Conservation (phyloP, 2,329 filamentous ascomycete species). For the Apiospora pterosperma region DNA sequence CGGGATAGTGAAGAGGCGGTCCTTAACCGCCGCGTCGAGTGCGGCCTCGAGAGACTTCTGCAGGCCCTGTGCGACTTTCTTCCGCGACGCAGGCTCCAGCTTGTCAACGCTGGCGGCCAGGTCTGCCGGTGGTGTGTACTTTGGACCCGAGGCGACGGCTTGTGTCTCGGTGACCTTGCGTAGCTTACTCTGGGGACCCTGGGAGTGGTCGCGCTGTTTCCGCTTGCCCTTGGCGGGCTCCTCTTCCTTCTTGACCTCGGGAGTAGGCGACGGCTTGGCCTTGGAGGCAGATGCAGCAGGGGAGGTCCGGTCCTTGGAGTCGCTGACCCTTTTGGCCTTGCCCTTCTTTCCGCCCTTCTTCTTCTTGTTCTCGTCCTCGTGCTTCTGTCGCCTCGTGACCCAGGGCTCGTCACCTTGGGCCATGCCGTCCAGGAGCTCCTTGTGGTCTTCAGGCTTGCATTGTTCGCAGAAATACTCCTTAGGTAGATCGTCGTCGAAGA, state of each 20-base stretch:
- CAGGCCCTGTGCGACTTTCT: constrained; percentile 66
- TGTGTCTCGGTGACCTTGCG: constrained; percentile 55
- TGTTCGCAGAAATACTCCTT: constrained; percentile 90
- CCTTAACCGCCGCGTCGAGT: constrained; percentile 64
- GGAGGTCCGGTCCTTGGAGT: constrained; percentile 51
- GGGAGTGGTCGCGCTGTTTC: constrained; percentile 55
- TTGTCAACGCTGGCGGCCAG: constrained; percentile 48
- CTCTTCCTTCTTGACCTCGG: constrained; percentile 45
- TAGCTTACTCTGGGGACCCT: constrained; percentile 44
- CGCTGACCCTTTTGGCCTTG: constrained; percentile 64
- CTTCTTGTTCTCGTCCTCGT: constrained; percentile 61
- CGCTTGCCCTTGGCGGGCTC: constrained; percentile 45
- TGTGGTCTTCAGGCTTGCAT: constrained; percentile 82
- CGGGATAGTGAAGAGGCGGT: constrained; percentile 58
- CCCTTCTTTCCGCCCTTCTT: constrained; percentile 56
- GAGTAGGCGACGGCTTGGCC: constrained; percentile 33
- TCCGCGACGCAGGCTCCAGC: constrained; percentile 58
- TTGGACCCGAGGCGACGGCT: constrained; percentile 17
- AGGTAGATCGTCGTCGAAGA: constrained; percentile 73
- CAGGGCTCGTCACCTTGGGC: constrained; percentile 80
- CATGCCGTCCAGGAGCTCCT: constrained; percentile 74
- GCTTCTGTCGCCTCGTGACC: constrained; percentile 64
- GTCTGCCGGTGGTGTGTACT: constrained; percentile 49
- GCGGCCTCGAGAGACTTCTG: constrained; percentile 65
- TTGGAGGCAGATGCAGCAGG: constrained; percentile 37